A percentile compares a stretch with the other conserved stretches of the same genome.
Evolutionary conservation across 2,329 filamentous ascomycete genomes (phyloP).

Genomic region (Verticillium albo-atrum): DNA sequence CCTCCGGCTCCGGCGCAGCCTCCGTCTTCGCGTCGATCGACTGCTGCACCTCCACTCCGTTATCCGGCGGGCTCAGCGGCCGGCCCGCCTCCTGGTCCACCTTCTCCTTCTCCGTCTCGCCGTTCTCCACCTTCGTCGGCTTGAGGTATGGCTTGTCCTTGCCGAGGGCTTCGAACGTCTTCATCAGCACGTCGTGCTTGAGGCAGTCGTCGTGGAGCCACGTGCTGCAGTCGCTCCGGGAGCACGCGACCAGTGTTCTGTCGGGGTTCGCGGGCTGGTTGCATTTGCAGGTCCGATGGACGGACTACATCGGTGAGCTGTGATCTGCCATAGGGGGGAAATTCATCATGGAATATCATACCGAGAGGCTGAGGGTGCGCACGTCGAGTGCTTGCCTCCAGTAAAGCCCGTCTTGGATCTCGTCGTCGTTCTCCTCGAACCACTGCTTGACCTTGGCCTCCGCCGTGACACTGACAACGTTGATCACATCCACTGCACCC

Average conservation of each 20-base stretch:
- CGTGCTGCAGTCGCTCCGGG: constrained; percentile 46
- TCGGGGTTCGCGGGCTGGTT: constrained; percentile 58
- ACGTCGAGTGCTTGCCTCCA: constrained; percentile 62
- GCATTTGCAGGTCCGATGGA: constrained; percentile 54
- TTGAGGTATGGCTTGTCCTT: constrained; percentile 42
- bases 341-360: constrained; percentile 31
- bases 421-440: constrained; percentile 64
- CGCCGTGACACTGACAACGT: constrained; percentile 64
- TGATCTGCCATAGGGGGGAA: not conserved
- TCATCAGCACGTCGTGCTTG: constrained; percentile 47
- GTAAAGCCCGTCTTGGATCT: constrained; percentile 54
- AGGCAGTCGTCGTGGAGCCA: constrained; percentile 64
- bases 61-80: constrained; percentile 48
- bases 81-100: constrained; percentile 18
- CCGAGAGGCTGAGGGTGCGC: constrained; percentile 52
- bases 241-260: constrained; percentile 54
- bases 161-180: constrained; percentile 45
- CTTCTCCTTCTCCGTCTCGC: constrained; percentile 6
- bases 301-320: constrained; percentile 34
- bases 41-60: constrained; percentile 43
- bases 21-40: constrained; percentile 50
- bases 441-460: constrained; percentile 60
- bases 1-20: constrained; percentile 27
- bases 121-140: constrained; percentile 18
- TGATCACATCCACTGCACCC: constrained; percentile 63